Evolutionary conservation across 257 asterid genomes (phyloP).

Genomic region (Gentiana straminea): DNA sequence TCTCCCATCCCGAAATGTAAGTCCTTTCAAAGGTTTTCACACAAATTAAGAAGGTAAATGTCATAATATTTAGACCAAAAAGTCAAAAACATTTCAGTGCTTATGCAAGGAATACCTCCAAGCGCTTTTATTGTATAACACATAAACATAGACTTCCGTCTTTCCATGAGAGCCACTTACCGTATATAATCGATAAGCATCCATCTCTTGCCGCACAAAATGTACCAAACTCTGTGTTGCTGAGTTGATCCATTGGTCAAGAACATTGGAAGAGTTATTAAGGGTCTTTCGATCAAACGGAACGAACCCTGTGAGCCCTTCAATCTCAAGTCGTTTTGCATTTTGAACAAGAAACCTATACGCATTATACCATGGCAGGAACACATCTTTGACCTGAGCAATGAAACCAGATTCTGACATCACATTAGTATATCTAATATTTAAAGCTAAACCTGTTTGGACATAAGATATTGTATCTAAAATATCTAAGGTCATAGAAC

Average conservation of each 20-base stretch:
- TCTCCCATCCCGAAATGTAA: too few species aligned
- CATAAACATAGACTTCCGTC: too few species aligned
- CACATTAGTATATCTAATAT: background rate
- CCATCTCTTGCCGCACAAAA: constrained; percentile 38
- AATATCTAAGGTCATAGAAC: too few species aligned
- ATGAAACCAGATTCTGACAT: background rate
- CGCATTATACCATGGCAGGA: constrained; percentile 97
- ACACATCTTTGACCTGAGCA: constrained; percentile 57
- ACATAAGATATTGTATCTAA: too few species aligned
- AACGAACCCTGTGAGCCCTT: constrained; percentile 58
- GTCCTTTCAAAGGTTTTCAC: too few species aligned
- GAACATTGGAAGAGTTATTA: constrained; percentile 68
- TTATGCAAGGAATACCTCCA: background rate
- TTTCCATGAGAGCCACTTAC: too few species aligned
- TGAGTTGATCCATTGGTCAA: constrained; percentile 88
- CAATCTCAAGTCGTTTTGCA: constrained; percentile 85
- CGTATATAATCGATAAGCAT: too few species aligned
- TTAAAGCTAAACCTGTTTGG: too few species aligned
- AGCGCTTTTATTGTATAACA: background rate
- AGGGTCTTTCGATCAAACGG: constrained; percentile 59
- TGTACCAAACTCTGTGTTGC: constrained; percentile 88
- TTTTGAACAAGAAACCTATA: constrained; percentile 92
- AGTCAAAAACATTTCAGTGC: too few species aligned
- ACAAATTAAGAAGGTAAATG: too few species aligned
- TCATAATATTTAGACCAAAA: too few species aligned